These are phyloP conservation scores for Curvularia sp. DNA, from an alignment of 2,329 filamentous ascomycete genomes.

Conservation along the genomic window DNA sequence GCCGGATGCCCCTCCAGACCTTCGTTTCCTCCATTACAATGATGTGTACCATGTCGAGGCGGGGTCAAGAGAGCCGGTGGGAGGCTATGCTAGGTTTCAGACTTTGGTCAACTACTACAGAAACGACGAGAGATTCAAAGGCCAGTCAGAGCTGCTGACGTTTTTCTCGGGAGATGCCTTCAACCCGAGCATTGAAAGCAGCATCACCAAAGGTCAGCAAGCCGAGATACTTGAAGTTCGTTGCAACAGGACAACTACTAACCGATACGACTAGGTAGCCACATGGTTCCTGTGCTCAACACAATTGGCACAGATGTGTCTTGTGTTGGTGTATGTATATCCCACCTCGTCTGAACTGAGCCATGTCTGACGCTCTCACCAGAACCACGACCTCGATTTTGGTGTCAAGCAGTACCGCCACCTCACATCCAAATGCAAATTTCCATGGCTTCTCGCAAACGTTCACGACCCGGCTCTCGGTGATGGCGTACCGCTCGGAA, in stretches of 20 bases:
- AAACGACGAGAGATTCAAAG: constrained; percentile 64
- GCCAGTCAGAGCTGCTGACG: constrained; percentile 72
- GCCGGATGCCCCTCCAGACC: constrained; percentile 65
- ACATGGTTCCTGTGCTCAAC: constrained; percentile 90
- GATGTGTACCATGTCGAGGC: constrained; percentile 91
- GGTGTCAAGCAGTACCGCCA: constrained; percentile 81
- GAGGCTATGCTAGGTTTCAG: constrained; percentile 82
- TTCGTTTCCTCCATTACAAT: constrained; percentile 89
- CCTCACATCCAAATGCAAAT: constrained; percentile 75
- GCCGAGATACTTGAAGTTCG: too few relatives aligned
- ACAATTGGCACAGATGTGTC: constrained; percentile 77
- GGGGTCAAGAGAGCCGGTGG: constrained; percentile 79
- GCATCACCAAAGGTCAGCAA: constrained; percentile 77
- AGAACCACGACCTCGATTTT: constrained; percentile 95
- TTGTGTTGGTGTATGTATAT: constrained; percentile 74
- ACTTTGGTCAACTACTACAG: constrained; percentile 79
- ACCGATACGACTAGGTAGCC: constrained; percentile 61
- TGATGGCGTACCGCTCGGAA: constrained; percentile 74
- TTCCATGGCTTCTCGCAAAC: constrained; percentile 91
- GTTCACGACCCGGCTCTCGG: constrained; percentile 84
- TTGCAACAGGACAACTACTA: not conserved
- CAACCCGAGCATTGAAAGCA: constrained; percentile 88
- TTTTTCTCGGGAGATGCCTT: constrained; percentile 93
- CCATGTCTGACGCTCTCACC: constrained; percentile 19
- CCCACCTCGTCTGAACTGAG: not conserved